Conservation (phyloP, 192 early-diverging fungal species). For the Backusella tuberculispora region DNA sequence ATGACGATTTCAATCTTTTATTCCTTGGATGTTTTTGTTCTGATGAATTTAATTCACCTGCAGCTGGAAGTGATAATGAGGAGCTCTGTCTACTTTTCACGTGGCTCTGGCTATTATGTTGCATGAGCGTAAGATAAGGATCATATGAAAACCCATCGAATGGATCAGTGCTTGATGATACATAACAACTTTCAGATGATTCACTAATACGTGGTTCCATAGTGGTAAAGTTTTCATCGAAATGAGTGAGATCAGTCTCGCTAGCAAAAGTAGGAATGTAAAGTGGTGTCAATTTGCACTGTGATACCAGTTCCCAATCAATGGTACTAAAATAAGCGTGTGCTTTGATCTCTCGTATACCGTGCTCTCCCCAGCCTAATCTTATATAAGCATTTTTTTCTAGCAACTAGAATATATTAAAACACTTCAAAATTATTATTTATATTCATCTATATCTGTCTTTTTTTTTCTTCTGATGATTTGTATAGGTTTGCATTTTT, state of each 20-base stretch:
- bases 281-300: conserved; percentile 59
- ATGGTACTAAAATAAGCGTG: conserved; percentile 74
- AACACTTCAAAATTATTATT: conserved; percentile 45
- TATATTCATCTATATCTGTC: neutral
- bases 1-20: neutral
- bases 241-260: conserved; percentile 55
- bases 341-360: conserved; percentile 69
- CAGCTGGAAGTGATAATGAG: neutral
- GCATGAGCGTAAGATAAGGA: neutral
- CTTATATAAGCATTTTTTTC: conserved; percentile 63
- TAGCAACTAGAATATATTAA: conserved; percentile 56
- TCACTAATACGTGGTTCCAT: conserved; percentile 51
- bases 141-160: conserved; percentile 26
- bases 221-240: conserved; percentile 54
- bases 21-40: neutral
- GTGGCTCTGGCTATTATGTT: conserved; percentile 1
- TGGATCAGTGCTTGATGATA: conserved; percentile 13
- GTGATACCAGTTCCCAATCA: conserved; percentile 66
- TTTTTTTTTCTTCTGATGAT: neutral
- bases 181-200: conserved; percentile 26
- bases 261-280: conserved; percentile 65
- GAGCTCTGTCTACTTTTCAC: conserved; percentile 4
- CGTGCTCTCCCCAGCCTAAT: conserved; percentile 59
- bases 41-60: conserved; percentile 1
- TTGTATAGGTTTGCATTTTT: neutral